Percentiles rank a stretch among this genome's conserved stretches.
These are phyloP conservation scores for Rhododendron molle DNA, from an alignment of 148 eudicot species.

Conservation along the genomic window DNA sequence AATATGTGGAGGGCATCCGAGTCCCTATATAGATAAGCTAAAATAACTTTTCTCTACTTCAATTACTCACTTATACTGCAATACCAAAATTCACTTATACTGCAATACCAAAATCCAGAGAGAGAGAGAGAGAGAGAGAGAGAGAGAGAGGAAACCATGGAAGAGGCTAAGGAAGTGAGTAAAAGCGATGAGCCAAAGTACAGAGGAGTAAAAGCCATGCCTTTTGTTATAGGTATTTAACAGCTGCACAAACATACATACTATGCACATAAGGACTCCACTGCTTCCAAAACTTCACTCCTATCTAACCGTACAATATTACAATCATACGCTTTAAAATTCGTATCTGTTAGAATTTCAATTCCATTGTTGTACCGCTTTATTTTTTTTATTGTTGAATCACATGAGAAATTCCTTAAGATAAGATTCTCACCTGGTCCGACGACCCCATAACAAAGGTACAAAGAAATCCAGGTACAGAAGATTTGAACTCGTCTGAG, in stretches of 20 bases:
- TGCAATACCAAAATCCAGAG: not conserved
- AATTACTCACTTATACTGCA: not conserved
- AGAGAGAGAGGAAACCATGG: not conserved
- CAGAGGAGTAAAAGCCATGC: not conserved
- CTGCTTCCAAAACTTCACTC: not conserved
- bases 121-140: not conserved
- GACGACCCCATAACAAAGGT: too few relatives aligned
- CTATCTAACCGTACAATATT: not conserved
- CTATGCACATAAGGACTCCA: not conserved
- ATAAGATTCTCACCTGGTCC: not conserved
- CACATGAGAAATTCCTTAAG: not conserved
- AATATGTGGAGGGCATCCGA: too few relatives aligned
- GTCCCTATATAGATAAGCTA: not conserved
- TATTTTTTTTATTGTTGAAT: too few relatives aligned
- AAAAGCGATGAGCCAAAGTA: conserved; percentile 1
- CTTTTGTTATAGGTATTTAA: not conserved
- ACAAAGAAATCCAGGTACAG: too few relatives aligned
- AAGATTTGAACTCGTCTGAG: too few relatives aligned
- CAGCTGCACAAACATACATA: not conserved
- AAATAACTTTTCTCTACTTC: not conserved
- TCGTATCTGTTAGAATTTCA: not conserved
- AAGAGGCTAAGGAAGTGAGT: not conserved
- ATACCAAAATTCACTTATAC: not conserved
- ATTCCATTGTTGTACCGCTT: not conserved
- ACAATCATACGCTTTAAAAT: not conserved